Percentiles rank a stretch among this genome's conserved stretches.
Conservation (phyloP, 768 basidiomycete species). For the Naematelia aurantialba region DNA sequence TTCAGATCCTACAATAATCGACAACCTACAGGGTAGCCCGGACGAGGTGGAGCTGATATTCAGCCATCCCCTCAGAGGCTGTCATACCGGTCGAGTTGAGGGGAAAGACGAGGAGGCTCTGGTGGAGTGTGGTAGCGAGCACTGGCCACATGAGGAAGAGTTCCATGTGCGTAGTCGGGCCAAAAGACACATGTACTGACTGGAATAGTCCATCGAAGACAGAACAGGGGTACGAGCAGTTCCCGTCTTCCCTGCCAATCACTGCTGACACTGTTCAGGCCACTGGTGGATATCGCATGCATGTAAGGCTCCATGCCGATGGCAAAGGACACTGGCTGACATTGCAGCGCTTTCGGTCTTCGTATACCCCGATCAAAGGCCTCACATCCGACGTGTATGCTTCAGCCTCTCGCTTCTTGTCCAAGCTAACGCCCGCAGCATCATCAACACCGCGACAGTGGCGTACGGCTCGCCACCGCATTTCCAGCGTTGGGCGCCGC, state of each 20-base stretch:
- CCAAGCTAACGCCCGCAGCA: constrained; percentile 58
- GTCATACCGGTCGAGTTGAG: constrained; percentile 57
- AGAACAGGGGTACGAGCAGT: constrained; percentile 23
- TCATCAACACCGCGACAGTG: constrained; percentile 67
- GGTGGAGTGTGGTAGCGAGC: constrained; percentile 60
- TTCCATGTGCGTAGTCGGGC: constrained; percentile 59
- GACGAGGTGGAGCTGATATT: constrained; percentile 75
- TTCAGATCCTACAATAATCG: constrained; percentile 58
- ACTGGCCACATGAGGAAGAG: constrained; percentile 77
- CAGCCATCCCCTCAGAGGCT: constrained; percentile 66
- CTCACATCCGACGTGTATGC: constrained; percentile 56
- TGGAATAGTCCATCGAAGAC: constrained; percentile 30
- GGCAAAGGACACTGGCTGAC: not conserved
- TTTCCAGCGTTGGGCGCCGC: constrained; percentile 62
- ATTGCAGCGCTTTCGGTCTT: constrained; percentile 63
- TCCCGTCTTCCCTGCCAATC: not conserved
- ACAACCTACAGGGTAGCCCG: constrained; percentile 57
- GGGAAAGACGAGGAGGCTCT: constrained; percentile 58
- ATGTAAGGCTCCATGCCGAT: constrained; percentile 46
- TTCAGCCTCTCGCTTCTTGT: constrained; percentile 58
- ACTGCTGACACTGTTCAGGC: constrained; percentile 1
- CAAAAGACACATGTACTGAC: not conserved
- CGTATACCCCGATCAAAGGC: constrained; percentile 76
- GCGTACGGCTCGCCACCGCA: constrained; percentile 58
- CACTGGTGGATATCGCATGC: constrained; percentile 64